A percentile compares a stretch with the other conserved stretches of the same genome.
These are phyloP conservation scores for Sphaerostilbella broomeana DNA, from an alignment of 2,329 filamentous ascomycete genomes.

Conservation along the genomic window DNA sequence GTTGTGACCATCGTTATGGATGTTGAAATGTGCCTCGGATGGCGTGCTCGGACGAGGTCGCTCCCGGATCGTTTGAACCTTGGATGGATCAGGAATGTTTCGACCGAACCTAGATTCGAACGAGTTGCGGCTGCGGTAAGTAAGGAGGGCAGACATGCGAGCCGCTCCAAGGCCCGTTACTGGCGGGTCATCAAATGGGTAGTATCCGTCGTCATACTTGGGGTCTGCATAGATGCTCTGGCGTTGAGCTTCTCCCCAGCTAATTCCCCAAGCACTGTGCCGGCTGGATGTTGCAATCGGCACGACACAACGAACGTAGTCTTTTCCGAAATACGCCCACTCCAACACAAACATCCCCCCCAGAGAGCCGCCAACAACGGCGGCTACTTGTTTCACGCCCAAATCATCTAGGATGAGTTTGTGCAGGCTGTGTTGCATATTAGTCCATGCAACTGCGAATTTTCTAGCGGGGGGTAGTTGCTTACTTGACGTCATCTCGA, in stretches of 20 bases:
- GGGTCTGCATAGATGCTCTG: conserved; percentile 97
- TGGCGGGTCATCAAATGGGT: conserved; percentile 79
- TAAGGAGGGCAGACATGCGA: conserved; percentile 92
- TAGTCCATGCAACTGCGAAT: conserved; percentile 16
- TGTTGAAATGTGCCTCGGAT: conserved; percentile 67
- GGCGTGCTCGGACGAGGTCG: conserved; percentile 53
- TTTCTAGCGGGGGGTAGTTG: conserved; percentile 8
- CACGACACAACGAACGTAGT: conserved; percentile 74
- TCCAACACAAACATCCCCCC: conserved; percentile 88
- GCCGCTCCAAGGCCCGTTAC: conserved; percentile 82
- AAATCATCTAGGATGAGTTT: conserved; percentile 74
- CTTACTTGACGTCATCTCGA: conserved; percentile 88
- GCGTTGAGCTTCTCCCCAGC: conserved; percentile 81
- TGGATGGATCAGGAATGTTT: conserved; percentile 81
- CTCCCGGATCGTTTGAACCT: conserved; percentile 75
- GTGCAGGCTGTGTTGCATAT: conserved; percentile 56
- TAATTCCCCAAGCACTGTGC: conserved; percentile 86
- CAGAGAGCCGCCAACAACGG: conserved; percentile 77
- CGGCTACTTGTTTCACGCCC: conserved; percentile 70
- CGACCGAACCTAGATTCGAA: conserved; percentile 94
- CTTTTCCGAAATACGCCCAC: conserved; percentile 84
- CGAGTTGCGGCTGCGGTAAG: conserved; percentile 92
- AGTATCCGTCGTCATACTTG: conserved; percentile 97
- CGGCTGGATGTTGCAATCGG: conserved; percentile 79
- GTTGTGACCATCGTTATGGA: conserved; percentile 76